These are phyloP conservation scores for Lactifluus pinguis DNA, from an alignment of 768 basidiomycete genomes.

Conservation along the genomic window DNA sequence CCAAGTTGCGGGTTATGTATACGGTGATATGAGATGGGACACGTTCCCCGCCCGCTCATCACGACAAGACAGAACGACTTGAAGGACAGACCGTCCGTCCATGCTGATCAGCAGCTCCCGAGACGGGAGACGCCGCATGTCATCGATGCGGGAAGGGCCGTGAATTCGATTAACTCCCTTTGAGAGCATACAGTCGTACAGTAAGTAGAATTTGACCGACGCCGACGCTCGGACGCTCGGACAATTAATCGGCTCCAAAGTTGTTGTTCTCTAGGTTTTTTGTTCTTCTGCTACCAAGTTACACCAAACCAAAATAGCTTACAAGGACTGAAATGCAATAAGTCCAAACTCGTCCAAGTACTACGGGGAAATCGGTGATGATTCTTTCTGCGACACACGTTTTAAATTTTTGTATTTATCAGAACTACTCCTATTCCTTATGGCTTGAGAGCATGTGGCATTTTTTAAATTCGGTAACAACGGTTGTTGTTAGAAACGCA, in stretches of 20 bases:
- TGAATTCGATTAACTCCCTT: neutral
- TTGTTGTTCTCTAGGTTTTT: neutral
- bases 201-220: neutral
- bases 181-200: neutral
- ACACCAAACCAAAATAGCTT: too few species aligned
- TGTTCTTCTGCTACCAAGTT: neutral
- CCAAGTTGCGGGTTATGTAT: neutral
- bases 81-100: neutral
- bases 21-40: neutral
- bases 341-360: neutral
- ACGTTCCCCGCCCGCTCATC: neutral
- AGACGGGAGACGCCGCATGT: neutral
- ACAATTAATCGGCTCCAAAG: neutral
- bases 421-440: neutral
- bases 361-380: neutral
- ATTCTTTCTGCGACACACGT: too few species aligned
- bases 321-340: neutral
- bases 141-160: conserved; percentile 7
- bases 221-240: neutral
- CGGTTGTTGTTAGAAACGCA: conserved; percentile 2
- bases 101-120: neutral
- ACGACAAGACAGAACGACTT: neutral
- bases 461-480: neutral
- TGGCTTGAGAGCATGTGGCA: neutral
- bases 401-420: neutral